Conservation (phyloP, 139 green algal genomes). For the Zygnema cylindricum region DNA sequence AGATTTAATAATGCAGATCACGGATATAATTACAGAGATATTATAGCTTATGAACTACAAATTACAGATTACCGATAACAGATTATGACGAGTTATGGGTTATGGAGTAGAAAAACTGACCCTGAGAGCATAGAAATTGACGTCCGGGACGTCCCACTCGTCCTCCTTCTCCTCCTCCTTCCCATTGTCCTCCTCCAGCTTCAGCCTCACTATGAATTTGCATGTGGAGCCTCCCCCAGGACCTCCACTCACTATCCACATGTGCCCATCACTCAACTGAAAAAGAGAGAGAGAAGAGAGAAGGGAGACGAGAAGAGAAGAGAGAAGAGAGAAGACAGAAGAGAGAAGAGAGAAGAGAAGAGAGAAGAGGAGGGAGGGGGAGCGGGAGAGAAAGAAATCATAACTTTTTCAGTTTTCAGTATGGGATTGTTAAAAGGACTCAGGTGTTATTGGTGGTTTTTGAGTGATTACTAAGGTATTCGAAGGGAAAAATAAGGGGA, state of each 20-base stretch:
- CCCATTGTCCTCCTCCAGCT: slow-evolving; percentile 27
- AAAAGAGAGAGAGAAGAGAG: background rate
- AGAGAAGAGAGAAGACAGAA: background rate
- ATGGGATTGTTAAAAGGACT: too few relatives aligned
- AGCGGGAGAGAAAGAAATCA: too few relatives aligned
- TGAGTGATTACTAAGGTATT: too few relatives aligned
- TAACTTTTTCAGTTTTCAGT: too few relatives aligned
- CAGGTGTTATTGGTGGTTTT: too few relatives aligned
- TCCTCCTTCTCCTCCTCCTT: slow-evolving; percentile 22
- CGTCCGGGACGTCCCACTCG: slow-evolving; percentile 25
- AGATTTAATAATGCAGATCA: too few relatives aligned
- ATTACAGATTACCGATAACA: too few relatives aligned
- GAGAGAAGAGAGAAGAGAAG: background rate
- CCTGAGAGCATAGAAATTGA: slow-evolving; percentile 42
- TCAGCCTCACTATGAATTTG: slow-evolving; percentile 43
- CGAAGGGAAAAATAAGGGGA: too few relatives aligned
- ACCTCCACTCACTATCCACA: slow-evolving; percentile 68
- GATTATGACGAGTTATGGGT: too few relatives aligned
- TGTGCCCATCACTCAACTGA: slow-evolving; percentile 79
- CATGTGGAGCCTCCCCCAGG: slow-evolving; percentile 28
- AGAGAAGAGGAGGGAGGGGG: background rate
- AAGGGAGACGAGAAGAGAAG: background rate
- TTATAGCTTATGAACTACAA: too few relatives aligned
- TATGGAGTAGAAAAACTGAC: slow-evolving; percentile 14
- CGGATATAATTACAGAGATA: too few relatives aligned